Evolutionary conservation across 1,139 yeast genomes (phyloP).

Genomic region (Debaryomyces fabryi): DNA sequence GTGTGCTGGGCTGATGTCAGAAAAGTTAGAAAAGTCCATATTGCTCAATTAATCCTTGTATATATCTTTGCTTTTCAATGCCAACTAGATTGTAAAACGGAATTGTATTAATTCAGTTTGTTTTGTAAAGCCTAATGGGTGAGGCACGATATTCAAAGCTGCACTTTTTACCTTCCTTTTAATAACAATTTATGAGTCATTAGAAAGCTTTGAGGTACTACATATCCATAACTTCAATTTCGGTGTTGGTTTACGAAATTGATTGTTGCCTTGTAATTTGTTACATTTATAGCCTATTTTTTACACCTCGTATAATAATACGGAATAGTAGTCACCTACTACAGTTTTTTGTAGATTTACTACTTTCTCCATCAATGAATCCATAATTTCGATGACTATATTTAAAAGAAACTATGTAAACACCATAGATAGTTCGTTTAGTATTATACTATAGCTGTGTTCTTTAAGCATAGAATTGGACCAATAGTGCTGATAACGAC

Average conservation of each 20-base stretch:
- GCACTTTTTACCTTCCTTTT: neutral
- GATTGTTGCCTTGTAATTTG: neutral
- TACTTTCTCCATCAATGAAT: neutral
- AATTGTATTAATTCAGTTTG: neutral
- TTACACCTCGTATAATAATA: neutral
- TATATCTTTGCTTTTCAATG: neutral
- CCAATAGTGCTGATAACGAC: neutral
- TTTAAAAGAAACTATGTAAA: neutral
- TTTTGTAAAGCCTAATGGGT: neutral
- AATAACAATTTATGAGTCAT: neutral
- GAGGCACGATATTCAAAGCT: neutral
- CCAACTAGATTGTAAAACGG: neutral
- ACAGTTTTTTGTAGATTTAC: neutral
- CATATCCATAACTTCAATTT: neutral
- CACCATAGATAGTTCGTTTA: neutral
- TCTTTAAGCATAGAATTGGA: neutral
- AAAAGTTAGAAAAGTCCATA: conserved; percentile 23
- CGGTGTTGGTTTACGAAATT: neutral
- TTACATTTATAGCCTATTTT: neutral
- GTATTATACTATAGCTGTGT: neutral
- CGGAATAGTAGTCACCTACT: neutral
- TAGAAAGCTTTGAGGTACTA: neutral
- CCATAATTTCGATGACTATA: neutral
- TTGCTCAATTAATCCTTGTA: neutral
- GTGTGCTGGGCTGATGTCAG: conserved; percentile 30